phyloP scores from a whole-genome alignment of 352 stramenopile genomes.

The Thalassiosira hispida region DNA sequence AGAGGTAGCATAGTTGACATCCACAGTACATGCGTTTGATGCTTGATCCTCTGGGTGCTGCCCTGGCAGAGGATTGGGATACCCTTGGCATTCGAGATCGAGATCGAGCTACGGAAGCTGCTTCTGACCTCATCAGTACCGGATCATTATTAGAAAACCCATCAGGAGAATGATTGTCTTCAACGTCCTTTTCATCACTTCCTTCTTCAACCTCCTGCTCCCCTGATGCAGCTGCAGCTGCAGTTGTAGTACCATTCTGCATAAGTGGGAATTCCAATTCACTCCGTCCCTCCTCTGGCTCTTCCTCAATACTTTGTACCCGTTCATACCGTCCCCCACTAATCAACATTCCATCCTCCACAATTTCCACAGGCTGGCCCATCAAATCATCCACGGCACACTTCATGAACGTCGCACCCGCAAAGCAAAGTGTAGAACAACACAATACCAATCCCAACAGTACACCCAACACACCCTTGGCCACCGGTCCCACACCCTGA shows the following conservation, averaged over 20 bases:
- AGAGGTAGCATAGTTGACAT: constrained; percentile 60
- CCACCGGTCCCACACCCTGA: constrained; percentile 29
- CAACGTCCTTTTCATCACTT: constrained; percentile 3
- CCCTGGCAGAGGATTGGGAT: constrained; percentile 8
- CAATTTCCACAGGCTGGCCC: constrained; percentile 30
- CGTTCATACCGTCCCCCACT: constrained; percentile 5
- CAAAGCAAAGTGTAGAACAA: constrained; percentile 51
- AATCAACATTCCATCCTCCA: constrained; percentile 14
- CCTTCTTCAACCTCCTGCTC: too few species aligned
- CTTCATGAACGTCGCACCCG: constrained; percentile 35
- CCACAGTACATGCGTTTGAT: constrained; percentile 52
- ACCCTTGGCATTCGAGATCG: constrained; percentile 16
- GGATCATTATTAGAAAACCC: neutral
- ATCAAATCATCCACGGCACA: constrained; percentile 49
- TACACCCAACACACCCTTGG: constrained; percentile 23
- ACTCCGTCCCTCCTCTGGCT: neutral
- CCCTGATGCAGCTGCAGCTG: too few species aligned
- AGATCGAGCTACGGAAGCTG: constrained; percentile 7
- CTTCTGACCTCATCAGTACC: constrained; percentile 25
- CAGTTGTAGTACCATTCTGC: constrained; percentile 21
- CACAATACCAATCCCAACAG: constrained; percentile 46
- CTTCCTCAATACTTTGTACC: neutral
- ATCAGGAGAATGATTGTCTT: neutral
- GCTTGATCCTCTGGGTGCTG: constrained; percentile 6
- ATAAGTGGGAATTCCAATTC: constrained; percentile 27